Conservation (phyloP, 352 stramenopile species). For the Pythium biforme region DNA sequence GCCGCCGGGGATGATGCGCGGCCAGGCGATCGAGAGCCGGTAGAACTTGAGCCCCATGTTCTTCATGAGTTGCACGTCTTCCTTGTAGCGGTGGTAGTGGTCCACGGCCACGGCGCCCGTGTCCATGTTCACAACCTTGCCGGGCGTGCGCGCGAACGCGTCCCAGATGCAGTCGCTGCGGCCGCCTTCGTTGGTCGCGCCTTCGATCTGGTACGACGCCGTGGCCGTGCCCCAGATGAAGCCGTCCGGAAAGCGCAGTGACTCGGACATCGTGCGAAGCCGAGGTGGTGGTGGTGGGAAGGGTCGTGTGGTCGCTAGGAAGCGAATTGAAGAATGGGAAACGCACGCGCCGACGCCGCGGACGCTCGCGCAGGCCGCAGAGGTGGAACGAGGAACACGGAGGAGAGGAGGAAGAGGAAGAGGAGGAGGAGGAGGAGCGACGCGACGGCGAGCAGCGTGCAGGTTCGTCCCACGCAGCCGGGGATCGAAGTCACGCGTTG, state of each 20-base stretch:
- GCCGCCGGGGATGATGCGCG: conserved; percentile 70
- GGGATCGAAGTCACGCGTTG: not conserved
- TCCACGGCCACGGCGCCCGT: conserved; percentile 88
- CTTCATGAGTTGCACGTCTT: conserved; percentile 93
- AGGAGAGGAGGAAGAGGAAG: not conserved
- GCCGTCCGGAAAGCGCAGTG: conserved; percentile 44
- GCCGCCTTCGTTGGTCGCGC: conserved; percentile 80
- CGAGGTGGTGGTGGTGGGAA: not conserved
- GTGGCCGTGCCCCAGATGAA: conserved; percentile 90
- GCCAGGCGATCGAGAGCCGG: conserved; percentile 93
- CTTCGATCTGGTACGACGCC: conserved; percentile 93
- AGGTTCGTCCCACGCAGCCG: not conserved
- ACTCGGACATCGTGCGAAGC: conserved; percentile 15
- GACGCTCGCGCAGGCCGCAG: not conserved
- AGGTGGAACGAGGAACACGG: too few relatives aligned
- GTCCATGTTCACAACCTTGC: conserved; percentile 20
- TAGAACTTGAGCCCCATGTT: conserved; percentile 89
- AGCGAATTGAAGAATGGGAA: conserved; percentile 27
- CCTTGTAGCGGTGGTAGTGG: conserved; percentile 89
- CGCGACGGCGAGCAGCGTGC: not conserved
- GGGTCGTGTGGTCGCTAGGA: conserved; percentile 5
- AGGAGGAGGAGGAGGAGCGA: not conserved
- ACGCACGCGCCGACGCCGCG: not conserved
- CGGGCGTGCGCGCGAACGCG: conserved; percentile 28
- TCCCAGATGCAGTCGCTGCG: conserved; percentile 90